Evolutionary conservation across 108 stramenopile genomes (phyloP), one percentile per base, ranked within the genome.

Genomic region (Nitzschia putrida): DNA sequence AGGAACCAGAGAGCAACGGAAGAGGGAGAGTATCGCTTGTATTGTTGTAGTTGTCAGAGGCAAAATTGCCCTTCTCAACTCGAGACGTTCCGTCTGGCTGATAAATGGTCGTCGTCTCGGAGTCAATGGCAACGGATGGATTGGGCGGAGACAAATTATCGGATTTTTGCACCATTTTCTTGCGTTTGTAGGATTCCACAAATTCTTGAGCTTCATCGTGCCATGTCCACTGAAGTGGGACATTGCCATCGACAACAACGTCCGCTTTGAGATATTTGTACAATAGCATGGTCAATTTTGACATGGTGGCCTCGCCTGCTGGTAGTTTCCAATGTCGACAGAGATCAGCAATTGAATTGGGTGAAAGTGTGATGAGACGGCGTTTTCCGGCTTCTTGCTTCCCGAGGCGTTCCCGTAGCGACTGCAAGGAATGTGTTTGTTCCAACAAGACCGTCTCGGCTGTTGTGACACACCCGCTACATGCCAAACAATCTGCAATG

Each of bases 401-500:
- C n/a, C n/a, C 13, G 61, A 70, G 39, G 50, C 69, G 64, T 53
- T 66, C 22, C 18, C 64, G 64, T 18, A 71, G 89, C 56, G 43
- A 74, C 77, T 12, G 76, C 57, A 88, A 71, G 40, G 86, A 92
- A 80, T 99, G 98, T 20, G 67, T 66, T 63, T 95, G 88, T 49
- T 92, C 82, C 81, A 99, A 77, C 42, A 99, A 77, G 1, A 99
- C 97, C 3, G 98, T 90, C 83, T 99, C 99, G 3, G 99, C 97
- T 26, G 98, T 97, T 39, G 99, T 99, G 49, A 99, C 96, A 73
- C 99, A 99, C 56, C 99, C 99, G 24, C 84, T 85, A 74, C 99
- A 99, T 11, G 99, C 98, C 64, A 99, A 90, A 71, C 99, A 99
- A 81, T 99, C 99, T 18, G 92, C 90, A 34, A 98, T 84, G 18